Base-by-base conservation (phyloP, 2,329 filamentous ascomycete species). In the Graphilbum fragrans region DNA sequence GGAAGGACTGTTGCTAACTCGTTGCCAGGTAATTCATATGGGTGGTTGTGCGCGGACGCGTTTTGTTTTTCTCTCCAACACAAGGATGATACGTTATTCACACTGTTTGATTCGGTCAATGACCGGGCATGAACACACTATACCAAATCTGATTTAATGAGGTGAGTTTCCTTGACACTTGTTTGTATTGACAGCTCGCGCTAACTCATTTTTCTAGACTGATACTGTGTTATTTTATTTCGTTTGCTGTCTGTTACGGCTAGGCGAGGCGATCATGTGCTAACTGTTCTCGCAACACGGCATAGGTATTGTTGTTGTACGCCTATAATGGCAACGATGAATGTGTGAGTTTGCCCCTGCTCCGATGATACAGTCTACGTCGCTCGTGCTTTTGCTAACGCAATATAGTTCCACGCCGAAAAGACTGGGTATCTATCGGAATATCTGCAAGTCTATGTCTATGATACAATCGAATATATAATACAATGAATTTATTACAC, bases 61-160 rank as follows among this genome's bases (percentile, higher is more conserved):
- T 21, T 29, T 20, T 35, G 20, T 34, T 41, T 44, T 47, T 45
- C 22, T 38, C 25, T 18, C 16, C 19, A 11, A 9, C n/a, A 54
- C 53, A 46, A 61, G 72, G 69, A 72, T 72, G 69, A 72, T 51
- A 46, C 56, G 66, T 56, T 73, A 74, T 74, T 74, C 70, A 74
- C 70, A 74, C 70, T 74, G 69, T 73, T 70, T 72, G 70, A 74
- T 65, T 62, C 58, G 51, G 52, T 53, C 52, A 57, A 55, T 59
- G 59, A 61, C 49, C 47, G 63, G 62, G 64, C 50, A 71, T 73
- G 70, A 73, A 72, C 67, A 70, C 37, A 45, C 53, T 63, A 55
- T 50, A 59, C 61, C 69, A 62, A 67, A 67, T 70, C 69, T 72
- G 69, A 72, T 64, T 62, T 61, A 60, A 62, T 67, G 60, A 64